Evolutionary conservation across 208 protist genomes (phyloP).

Genomic region (Leishmania braziliensis): DNA sequence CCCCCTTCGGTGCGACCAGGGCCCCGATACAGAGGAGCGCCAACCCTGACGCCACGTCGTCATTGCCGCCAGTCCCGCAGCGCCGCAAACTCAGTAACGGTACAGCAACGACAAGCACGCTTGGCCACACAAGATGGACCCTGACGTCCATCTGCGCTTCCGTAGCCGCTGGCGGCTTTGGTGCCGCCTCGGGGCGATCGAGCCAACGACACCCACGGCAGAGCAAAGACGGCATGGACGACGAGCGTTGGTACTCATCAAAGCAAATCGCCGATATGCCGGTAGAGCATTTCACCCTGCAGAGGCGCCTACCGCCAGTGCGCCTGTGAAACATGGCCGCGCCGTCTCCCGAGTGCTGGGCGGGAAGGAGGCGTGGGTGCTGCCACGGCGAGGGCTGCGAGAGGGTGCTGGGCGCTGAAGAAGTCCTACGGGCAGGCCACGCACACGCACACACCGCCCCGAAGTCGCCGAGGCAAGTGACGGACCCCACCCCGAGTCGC

Average conservation of each 20-base stretch:
- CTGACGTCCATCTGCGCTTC: not conserved
- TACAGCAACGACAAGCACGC: not conserved
- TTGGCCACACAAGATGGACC: slow-evolving; percentile 5
- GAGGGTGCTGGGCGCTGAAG: not conserved
- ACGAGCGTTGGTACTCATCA: slow-evolving; percentile 40
- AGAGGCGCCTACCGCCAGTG: slow-evolving; percentile 48
- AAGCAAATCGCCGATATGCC: slow-evolving; percentile 42
- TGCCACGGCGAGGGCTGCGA: not conserved
- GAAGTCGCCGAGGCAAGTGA: not conserved
- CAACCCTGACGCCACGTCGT: not conserved
- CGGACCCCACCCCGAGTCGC: too few species aligned
- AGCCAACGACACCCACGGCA: not conserved
- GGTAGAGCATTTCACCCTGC: slow-evolving; percentile 54
- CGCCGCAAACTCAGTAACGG: not conserved
- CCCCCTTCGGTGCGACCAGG: not conserved
- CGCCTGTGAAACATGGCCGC: slow-evolving; percentile 7
- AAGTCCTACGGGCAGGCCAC: not conserved
- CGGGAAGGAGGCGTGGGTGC: not conserved
- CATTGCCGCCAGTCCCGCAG: not conserved
- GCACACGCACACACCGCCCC: not conserved
- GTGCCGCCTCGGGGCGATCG: not conserved
- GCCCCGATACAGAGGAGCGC: not conserved
- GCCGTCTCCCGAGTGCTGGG: not conserved
- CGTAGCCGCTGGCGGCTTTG: not conserved
- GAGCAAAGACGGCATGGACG: not conserved